These are phyloP conservation scores for Bidens hawaiensis DNA, from an alignment of 140 eudicot genomes.

Conservation along the genomic window DNA sequence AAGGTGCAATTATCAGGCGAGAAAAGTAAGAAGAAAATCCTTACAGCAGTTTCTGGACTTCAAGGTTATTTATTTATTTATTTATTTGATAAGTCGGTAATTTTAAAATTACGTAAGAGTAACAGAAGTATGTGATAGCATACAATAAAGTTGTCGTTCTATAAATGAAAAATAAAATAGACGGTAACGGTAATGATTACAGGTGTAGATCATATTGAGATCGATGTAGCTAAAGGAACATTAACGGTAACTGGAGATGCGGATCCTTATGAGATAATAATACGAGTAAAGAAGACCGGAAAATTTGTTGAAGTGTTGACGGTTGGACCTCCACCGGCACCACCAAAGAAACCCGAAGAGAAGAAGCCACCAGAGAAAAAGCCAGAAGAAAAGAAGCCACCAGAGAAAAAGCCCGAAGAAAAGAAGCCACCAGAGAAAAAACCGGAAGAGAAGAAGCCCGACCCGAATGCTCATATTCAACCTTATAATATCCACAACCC, in stretches of 20 bases:
- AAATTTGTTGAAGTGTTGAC: conserved; percentile 47
- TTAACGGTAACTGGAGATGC: conserved; percentile 58
- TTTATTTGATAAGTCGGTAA: neutral
- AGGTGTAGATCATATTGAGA: conserved; percentile 64
- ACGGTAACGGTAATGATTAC: neutral
- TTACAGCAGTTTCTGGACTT: conserved; percentile 60
- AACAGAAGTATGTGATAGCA: too few species aligned
- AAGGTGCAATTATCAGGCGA: conserved; percentile 64
- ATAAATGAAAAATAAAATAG: too few species aligned
- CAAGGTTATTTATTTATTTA: conserved; percentile 34
- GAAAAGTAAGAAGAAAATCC: conserved; percentile 62
- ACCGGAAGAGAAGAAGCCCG: conserved; percentile 21
- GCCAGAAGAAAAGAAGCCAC: conserved; percentile 29
- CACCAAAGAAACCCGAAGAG: conserved; percentile 51
- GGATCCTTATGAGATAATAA: conserved; percentile 57
- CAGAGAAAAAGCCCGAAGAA: conserved; percentile 34
- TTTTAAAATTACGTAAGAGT: neutral
- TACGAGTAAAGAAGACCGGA: conserved; percentile 43
- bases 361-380: too few species aligned
- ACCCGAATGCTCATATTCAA: conserved; percentile 21
- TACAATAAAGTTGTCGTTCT: too few species aligned
- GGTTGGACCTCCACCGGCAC: conserved; percentile 68
- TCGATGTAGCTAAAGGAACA: conserved; percentile 54
- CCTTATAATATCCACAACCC: conserved; percentile 23
- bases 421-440: conserved; percentile 33